These are phyloP conservation scores for Podila verticillata DNA, from an alignment of 192 early-diverging fungal species.

Conservation along the genomic window DNA sequence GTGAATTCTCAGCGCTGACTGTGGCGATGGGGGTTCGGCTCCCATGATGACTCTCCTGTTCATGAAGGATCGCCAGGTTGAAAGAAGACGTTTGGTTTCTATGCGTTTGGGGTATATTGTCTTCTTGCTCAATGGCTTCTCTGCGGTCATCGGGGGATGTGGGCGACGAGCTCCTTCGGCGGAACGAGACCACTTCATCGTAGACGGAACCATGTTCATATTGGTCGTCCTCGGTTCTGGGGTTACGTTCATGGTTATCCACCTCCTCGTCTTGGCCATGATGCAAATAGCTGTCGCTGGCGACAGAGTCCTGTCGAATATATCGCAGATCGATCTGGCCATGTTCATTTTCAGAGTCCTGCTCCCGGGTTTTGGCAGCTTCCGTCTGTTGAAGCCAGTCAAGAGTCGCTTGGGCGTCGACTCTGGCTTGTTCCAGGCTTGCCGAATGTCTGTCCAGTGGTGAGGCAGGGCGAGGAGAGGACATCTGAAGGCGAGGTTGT, in stretches of 20 bases:
- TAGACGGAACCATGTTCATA: background rate
- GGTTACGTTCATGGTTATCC: background rate
- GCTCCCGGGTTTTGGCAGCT: background rate
- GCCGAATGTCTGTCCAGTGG: background rate
- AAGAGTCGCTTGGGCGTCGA: slow-evolving; percentile 8
- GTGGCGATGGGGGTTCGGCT: slow-evolving; percentile 10
- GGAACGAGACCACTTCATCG: background rate
- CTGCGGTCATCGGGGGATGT: background rate
- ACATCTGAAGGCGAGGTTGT: background rate
- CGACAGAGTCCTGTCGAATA: background rate
- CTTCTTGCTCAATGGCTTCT: background rate
- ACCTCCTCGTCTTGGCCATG: background rate
- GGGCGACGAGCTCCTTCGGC: background rate
- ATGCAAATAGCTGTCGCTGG: background rate
- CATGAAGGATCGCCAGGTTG: background rate
- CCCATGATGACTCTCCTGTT: background rate
- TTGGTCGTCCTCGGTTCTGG: background rate
- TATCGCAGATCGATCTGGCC: background rate
- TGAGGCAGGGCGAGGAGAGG: background rate
- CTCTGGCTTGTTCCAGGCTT: background rate
- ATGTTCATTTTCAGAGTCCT: background rate
- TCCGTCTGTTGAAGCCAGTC: slow-evolving; percentile 29
- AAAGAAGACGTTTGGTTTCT: background rate
- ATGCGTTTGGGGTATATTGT: background rate
- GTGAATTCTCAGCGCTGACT: slow-evolving; percentile 9